phyloP scores from a whole-genome alignment of 2,329 filamentous ascomycete species.

The Colletotrichum phormii region DNA sequence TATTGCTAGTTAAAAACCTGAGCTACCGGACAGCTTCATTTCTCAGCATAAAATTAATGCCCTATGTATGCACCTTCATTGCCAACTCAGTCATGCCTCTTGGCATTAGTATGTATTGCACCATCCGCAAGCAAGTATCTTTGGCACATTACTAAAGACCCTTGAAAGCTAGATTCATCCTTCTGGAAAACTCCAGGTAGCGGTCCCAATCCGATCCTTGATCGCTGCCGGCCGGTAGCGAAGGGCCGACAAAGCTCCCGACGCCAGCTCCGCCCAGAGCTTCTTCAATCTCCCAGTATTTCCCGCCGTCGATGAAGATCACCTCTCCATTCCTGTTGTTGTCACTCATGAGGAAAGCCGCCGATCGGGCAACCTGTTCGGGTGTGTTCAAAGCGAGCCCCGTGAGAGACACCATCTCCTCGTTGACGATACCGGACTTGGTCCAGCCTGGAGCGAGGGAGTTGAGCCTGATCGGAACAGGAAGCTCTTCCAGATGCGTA shows the following conservation, averaged over 20 bases:
- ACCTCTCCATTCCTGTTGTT: not conserved
- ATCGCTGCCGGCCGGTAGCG: not conserved
- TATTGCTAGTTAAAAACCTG: too few relatives aligned
- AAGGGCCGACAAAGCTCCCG: not conserved
- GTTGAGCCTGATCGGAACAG: not conserved
- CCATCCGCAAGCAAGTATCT: too few relatives aligned
- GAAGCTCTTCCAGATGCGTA: not conserved
- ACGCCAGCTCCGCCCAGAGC: not conserved
- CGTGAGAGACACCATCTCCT: not conserved
- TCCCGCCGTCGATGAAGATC: not conserved
- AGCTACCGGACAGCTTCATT: too few relatives aligned
- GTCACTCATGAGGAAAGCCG: not conserved
- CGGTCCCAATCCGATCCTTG: not conserved
- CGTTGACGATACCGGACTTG: not conserved
- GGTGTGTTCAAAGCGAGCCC: not conserved
- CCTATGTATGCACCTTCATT: too few relatives aligned
- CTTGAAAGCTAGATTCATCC: not conserved
- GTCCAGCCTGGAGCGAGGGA: not conserved
- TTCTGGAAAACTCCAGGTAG: not conserved
- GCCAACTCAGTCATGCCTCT: too few relatives aligned
- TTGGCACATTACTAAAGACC: not conserved
- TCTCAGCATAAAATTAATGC: too few relatives aligned
- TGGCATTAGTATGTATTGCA: too few relatives aligned
- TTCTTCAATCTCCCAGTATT: not conserved
- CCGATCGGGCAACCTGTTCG: not conserved